These are phyloP conservation scores for Fusarium devonianum DNA, from an alignment of 2,329 filamentous ascomycete genomes.

Conservation along the genomic window DNA sequence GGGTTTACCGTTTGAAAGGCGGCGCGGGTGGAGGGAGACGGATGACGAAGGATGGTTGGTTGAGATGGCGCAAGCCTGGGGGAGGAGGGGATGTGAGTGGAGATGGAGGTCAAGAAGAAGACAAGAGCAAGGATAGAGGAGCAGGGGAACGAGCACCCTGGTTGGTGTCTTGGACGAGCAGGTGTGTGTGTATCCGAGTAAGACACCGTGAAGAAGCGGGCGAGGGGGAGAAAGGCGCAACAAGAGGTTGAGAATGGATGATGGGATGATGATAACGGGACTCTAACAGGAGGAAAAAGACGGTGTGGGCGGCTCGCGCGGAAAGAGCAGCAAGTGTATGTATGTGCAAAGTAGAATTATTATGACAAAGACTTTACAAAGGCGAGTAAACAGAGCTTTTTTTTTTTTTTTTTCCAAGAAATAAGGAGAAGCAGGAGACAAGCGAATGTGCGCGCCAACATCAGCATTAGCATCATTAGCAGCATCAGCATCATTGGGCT, in stretches of 20 bases:
- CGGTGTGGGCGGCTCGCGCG: slow-evolving; percentile 20
- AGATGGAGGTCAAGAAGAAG: slow-evolving; percentile 29
- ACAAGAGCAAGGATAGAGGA: slow-evolving; percentile 30
- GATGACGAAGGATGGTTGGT: slow-evolving; percentile 48
- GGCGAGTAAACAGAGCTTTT: too few species aligned
- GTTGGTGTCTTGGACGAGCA: slow-evolving; percentile 14
- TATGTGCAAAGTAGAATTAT: not conserved
- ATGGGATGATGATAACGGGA: slow-evolving; percentile 5
- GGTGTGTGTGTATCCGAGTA: slow-evolving; percentile 28
- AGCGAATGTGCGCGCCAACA: slow-evolving; percentile 6
- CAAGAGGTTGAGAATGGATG: slow-evolving; percentile 7
- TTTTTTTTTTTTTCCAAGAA: too few species aligned
- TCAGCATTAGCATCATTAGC: slow-evolving; percentile 20
- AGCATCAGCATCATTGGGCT: slow-evolving; percentile 14
- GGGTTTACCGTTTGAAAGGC: slow-evolving; percentile 40
- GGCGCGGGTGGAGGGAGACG: slow-evolving; percentile 42
- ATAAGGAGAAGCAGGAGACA: not conserved
- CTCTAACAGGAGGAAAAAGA: slow-evolving; percentile 1
- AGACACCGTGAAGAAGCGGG: slow-evolving; percentile 23
- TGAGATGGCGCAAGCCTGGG: slow-evolving; percentile 42
- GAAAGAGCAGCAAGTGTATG: slow-evolving; percentile 1
- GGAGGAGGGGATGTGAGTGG: slow-evolving; percentile 27
- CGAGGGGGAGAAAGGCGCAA: slow-evolving; percentile 12
- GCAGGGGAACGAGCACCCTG: slow-evolving; percentile 26
- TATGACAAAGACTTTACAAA: too few species aligned